These are phyloP conservation scores for Petunia hybrid DNA, from an alignment of 305 asterid genomes.

Conservation along the genomic window DNA sequence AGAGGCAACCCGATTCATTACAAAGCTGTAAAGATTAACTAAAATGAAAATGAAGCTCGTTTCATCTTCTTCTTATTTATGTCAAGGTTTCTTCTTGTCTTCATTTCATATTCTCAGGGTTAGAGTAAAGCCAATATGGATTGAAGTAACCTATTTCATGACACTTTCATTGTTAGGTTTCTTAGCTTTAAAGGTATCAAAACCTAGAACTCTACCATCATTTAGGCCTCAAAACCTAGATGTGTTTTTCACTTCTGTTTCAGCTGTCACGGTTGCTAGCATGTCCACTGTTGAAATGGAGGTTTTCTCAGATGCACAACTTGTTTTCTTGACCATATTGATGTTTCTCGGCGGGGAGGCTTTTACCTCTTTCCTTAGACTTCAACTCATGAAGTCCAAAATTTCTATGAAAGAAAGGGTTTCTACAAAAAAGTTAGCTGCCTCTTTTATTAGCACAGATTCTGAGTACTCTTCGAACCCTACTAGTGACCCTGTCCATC, in stretches of 20 bases:
- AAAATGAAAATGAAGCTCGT: not conserved
- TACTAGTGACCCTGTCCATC: conserved; percentile 16
- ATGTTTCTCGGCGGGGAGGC: conserved; percentile 71
- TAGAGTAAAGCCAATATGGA: conserved; percentile 45
- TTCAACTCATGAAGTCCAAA: conserved; percentile 44
- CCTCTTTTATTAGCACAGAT: not conserved
- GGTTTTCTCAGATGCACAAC: conserved; percentile 64
- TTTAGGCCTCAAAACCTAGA: conserved; percentile 41
- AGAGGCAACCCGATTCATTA: not conserved
- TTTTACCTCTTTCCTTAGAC: conserved; percentile 58
- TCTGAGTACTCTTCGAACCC: not conserved
- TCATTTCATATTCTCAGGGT: conserved; percentile 29
- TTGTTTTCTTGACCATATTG: conserved; percentile 51
- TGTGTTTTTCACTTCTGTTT: conserved; percentile 59
- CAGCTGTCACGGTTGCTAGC: conserved; percentile 64
- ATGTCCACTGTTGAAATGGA: conserved; percentile 74
- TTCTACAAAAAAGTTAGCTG: not conserved
- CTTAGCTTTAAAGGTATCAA: conserved; percentile 38
- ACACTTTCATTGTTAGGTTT: conserved; percentile 54
- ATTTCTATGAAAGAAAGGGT: not conserved
- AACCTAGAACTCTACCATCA: conserved; percentile 37
- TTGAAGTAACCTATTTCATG: conserved; percentile 49
- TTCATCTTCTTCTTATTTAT: not conserved
- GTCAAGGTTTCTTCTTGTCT: not conserved
- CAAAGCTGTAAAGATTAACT: not conserved